These are phyloP conservation scores for Gnaphalium uliginosum DNA, from an alignment of 129 eudicot species.

Conservation along the genomic window DNA sequence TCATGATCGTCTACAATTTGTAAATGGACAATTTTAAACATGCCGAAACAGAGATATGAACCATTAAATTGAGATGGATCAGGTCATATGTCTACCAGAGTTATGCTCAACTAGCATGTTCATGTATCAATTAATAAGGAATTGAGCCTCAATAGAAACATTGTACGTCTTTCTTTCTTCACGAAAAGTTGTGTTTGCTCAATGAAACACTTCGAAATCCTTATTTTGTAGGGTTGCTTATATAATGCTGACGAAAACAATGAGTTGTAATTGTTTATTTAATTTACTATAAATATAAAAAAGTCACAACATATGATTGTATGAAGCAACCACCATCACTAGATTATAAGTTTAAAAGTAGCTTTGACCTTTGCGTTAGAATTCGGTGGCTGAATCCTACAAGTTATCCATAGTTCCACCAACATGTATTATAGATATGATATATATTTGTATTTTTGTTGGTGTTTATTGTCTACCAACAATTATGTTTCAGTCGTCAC, in stretches of 20 bases:
- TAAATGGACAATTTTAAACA: too few species aligned
- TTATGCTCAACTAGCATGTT: too few species aligned
- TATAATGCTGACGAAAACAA: background rate
- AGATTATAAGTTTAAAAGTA: background rate
- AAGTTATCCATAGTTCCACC: constrained; percentile 19
- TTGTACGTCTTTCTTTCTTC: too few species aligned
- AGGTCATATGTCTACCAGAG: too few species aligned
- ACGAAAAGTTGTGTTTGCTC: background rate
- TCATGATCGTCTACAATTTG: too few species aligned
- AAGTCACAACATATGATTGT: background rate
- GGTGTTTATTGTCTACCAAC: constrained; percentile 8
- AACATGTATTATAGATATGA: background rate
- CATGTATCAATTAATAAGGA: too few species aligned
- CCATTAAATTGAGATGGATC: too few species aligned
- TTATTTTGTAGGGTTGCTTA: background rate
- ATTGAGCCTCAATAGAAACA: too few species aligned
- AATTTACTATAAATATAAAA: too few species aligned
- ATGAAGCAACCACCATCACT: constrained; percentile 1
- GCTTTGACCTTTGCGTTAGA: constrained; percentile 19
- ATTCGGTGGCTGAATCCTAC: constrained; percentile 8
- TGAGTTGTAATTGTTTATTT: background rate
- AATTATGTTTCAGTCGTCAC: background rate
- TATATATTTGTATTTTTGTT: background rate
- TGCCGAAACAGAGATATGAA: too few species aligned
- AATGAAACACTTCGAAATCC: background rate